phyloP scores from a whole-genome alignment of 2,329 filamentous ascomycete genomes.

The Fusarium piperis region DNA sequence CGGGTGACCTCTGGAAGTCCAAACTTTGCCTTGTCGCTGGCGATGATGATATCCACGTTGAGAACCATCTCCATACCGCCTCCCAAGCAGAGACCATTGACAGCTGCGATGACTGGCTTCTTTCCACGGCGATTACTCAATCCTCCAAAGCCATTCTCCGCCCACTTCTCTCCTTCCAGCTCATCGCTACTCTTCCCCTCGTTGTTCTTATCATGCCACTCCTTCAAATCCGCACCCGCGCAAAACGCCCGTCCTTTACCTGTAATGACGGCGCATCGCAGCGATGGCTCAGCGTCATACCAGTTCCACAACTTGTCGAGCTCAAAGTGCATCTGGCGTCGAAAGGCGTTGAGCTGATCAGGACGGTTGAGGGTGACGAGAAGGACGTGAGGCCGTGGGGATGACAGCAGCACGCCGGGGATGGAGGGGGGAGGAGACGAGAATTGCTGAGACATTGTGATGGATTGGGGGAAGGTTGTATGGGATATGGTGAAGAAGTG shows the following conservation, averaged over 20 bases:
- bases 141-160: conserved; percentile 65
- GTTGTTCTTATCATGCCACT: conserved; percentile 63
- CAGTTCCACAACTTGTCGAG: conserved; percentile 63
- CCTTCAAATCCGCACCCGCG: conserved; percentile 73
- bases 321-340: conserved; percentile 57
- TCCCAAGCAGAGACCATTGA: conserved; percentile 77
- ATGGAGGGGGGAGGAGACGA: conserved; percentile 53
- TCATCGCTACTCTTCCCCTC: conserved; percentile 7
- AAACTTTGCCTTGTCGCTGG: conserved; percentile 65
- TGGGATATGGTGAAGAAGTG: conserved; percentile 30
- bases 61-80: conserved; percentile 79
- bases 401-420: conserved; percentile 55
- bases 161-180: conserved; percentile 53
- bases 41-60: conserved; percentile 77
- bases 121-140: conserved; percentile 71
- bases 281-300: conserved; percentile 68
- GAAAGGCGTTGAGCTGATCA: conserved; percentile 66
- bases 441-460: conserved; percentile 43
- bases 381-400: conserved; percentile 64
- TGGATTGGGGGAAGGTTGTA: conserved; percentile 17
- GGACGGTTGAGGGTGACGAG: conserved; percentile 70
- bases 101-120: conserved; percentile 79
- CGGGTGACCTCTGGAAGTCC: conserved; percentile 75
- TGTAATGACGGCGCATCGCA: conserved; percentile 71
- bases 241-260: conserved; percentile 72